Conservation (phyloP, 768 basidiomycete species). For the Pulveroboletus ravenelii region DNA sequence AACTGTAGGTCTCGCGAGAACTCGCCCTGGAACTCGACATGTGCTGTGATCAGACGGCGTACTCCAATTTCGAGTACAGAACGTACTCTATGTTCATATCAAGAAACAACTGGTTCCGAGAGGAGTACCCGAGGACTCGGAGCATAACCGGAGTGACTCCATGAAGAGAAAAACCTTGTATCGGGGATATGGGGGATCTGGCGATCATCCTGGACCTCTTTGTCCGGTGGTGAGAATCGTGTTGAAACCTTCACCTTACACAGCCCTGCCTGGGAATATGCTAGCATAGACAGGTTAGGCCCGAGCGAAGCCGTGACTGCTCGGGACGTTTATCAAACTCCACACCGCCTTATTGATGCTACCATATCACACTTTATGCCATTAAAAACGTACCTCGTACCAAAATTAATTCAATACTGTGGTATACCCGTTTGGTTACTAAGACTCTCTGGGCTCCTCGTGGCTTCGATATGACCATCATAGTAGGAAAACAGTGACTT, state of each 20-base stretch:
- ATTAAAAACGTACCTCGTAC: neutral
- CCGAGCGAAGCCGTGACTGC: neutral
- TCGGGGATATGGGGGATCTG: conserved; percentile 38
- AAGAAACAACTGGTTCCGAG: conserved; percentile 35
- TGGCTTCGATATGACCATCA: neutral
- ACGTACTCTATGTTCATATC: conserved; percentile 47
- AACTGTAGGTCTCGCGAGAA: conserved; percentile 40
- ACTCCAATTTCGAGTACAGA: conserved; percentile 43
- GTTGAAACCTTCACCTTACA: conserved; percentile 47
- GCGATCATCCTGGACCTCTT: conserved; percentile 49
- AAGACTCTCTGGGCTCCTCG: neutral
- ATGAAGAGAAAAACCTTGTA: conserved; percentile 29
- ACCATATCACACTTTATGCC: neutral
- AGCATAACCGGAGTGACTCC: conserved; percentile 41
- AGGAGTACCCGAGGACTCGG: conserved; percentile 60
- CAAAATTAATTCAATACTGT: neutral
- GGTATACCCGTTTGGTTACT: neutral
- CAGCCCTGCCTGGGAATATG: conserved; percentile 56
- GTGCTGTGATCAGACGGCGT: conserved; percentile 23
- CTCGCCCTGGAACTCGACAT: conserved; percentile 31
- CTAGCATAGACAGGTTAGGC: conserved; percentile 31
- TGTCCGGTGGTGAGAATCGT: conserved; percentile 42
- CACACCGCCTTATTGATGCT: neutral
- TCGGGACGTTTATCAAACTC: neutral
- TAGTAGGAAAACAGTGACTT: neutral